These are phyloP conservation scores for Phaeoacremonium minimum DNA, from an alignment of 2,329 filamentous ascomycete genomes.

Conservation along the genomic window DNA sequence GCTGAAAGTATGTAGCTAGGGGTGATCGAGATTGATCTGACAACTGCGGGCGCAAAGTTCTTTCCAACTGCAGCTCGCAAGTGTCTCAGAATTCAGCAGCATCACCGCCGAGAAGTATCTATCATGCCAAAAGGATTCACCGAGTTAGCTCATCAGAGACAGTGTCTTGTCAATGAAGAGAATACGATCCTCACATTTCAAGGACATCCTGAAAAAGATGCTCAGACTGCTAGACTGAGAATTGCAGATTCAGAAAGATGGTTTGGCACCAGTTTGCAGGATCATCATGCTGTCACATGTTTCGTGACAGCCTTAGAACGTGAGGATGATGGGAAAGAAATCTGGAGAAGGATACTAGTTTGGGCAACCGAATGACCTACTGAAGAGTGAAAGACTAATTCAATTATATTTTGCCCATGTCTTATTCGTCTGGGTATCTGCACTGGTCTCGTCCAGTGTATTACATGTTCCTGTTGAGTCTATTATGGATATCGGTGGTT, in stretches of 20 bases:
- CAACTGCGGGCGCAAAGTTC: slow-evolving; percentile 28
- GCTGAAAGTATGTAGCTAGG: slow-evolving; percentile 20
- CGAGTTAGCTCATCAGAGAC: slow-evolving; percentile 27
- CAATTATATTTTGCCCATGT: too few relatives aligned
- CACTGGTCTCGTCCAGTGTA: too few relatives aligned
- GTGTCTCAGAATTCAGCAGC: slow-evolving; percentile 29
- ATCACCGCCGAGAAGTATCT: slow-evolving; percentile 34
- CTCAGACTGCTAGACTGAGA: slow-evolving; percentile 29
- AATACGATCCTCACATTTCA: slow-evolving; percentile 38
- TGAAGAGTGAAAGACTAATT: too few relatives aligned
- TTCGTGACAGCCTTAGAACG: slow-evolving; percentile 20
- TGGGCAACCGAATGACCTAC: slow-evolving; percentile 16
- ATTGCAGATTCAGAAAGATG: slow-evolving; percentile 28
- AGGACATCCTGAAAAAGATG: slow-evolving; percentile 39
- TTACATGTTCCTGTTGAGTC: too few relatives aligned
- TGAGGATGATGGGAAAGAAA: slow-evolving; percentile 28
- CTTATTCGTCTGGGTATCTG: too few relatives aligned
- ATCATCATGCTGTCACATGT: slow-evolving; percentile 20
- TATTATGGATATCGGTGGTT: too few relatives aligned
- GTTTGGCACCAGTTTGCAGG: slow-evolving; percentile 26
- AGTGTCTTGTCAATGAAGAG: slow-evolving; percentile 30
- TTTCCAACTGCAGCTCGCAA: slow-evolving; percentile 20
- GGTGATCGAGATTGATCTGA: slow-evolving; percentile 29
- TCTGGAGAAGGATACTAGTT: slow-evolving; percentile 28
- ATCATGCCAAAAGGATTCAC: slow-evolving; percentile 24